Conservation (phyloP, 2,329 filamentous ascomycete species). For the Arachnopeziza araneosa region DNA sequence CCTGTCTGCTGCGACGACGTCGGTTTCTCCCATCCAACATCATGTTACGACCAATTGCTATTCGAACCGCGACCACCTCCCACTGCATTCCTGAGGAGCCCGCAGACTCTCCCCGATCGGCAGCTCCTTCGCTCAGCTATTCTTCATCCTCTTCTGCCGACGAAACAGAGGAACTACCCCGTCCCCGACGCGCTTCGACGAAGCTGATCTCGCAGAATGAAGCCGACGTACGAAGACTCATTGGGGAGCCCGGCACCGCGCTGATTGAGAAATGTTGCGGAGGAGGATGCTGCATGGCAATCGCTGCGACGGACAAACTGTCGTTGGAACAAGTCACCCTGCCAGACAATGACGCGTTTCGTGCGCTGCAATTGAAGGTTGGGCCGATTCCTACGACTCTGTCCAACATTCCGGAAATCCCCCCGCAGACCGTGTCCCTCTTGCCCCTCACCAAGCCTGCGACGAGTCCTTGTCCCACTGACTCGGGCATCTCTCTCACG, state of each 20-base stretch:
- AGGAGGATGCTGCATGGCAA: constrained; percentile 55
- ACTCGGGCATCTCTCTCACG: neutral
- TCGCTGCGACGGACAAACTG: constrained; percentile 29
- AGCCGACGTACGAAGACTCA: constrained; percentile 57
- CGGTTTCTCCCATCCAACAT: neutral
- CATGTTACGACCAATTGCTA: constrained; percentile 24
- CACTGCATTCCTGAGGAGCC: constrained; percentile 29
- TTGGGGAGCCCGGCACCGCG: constrained; percentile 57
- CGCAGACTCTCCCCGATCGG: constrained; percentile 38
- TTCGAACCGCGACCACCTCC: constrained; percentile 25
- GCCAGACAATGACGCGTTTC: constrained; percentile 82
- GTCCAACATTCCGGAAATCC: constrained; percentile 65
- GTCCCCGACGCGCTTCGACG: constrained; percentile 62
- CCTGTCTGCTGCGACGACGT: neutral
- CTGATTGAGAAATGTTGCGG: constrained; percentile 59
- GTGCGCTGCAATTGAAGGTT: constrained; percentile 71
- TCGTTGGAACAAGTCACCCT: constrained; percentile 48
- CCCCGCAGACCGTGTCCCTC: constrained; percentile 69
- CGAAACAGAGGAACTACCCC: constrained; percentile 39
- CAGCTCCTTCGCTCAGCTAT: constrained; percentile 57
- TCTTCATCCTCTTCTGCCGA: constrained; percentile 54
- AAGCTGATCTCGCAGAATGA: constrained; percentile 60
- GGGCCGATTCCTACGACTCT: constrained; percentile 68
- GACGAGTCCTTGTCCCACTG: neutral
- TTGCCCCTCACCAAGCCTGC: constrained; percentile 42